Evolutionary conservation across 495 filamentous ascomycete species (phyloP).

Genomic region (Tuber aestivum): DNA sequence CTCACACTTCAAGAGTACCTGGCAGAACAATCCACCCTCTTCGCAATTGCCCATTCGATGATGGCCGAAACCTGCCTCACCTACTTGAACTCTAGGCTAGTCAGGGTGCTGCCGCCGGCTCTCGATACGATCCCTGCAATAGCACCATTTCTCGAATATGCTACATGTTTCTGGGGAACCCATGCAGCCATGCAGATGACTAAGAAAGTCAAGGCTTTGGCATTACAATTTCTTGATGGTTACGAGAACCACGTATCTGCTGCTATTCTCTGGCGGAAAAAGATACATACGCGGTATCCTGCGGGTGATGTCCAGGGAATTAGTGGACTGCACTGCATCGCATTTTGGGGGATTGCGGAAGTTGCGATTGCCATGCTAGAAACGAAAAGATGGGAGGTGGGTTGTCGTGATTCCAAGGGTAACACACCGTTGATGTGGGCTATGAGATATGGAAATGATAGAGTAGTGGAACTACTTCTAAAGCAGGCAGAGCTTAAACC

Average conservation of each 20-base stretch:
- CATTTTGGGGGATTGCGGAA: not conserved
- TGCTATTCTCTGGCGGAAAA: not conserved
- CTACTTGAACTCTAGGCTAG: not conserved
- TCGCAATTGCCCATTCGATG: not conserved
- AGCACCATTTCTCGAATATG: not conserved
- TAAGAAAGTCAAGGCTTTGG: not conserved
- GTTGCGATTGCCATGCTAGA: not conserved
- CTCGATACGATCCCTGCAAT: not conserved
- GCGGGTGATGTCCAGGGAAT: not conserved
- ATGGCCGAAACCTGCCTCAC: not conserved
- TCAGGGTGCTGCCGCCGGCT: not conserved
- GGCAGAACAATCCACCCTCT: not conserved
- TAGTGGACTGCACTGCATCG: not conserved
- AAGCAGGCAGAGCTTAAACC: not conserved
- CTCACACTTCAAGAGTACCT: too few species aligned
- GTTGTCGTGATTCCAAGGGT: too few species aligned
- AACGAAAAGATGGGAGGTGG: not conserved
- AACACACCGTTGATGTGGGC: too few species aligned
- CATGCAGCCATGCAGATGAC: not conserved
- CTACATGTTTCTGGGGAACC: too few species aligned
- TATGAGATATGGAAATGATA: not conserved
- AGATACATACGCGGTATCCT: fast-evolving
- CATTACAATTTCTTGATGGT: not conserved
- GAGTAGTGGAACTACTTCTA: not conserved
- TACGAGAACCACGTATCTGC: not conserved